Evolutionary conservation across 805 yeast species (phyloP), one percentile per base, ranked within the genome.

Genomic region (Wickerhamomyces xylosicus): DNA sequence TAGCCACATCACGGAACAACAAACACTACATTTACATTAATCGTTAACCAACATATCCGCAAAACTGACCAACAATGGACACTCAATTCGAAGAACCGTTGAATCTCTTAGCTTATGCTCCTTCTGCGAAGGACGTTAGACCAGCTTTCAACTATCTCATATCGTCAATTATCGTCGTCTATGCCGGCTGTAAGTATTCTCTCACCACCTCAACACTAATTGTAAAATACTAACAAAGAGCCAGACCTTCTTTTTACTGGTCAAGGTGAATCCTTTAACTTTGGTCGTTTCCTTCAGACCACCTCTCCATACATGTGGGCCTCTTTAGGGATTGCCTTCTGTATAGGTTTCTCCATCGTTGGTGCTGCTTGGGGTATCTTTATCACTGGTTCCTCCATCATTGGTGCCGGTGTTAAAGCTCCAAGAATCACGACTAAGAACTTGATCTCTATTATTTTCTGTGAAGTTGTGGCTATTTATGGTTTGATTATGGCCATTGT

Each of bases 331-430:
- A 86, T 92, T 46, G 80, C 84, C 14, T 64, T 78, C 37, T 90
- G 98, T 64, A 87, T 94, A 50, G 97, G 97, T 13, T 72, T 92
- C 43, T 80, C 94, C 36, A 97, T 92, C 14, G 81, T 89, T 33
- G 98, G 98, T 31, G 98, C 98, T 14, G 97, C 97, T 5, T 92
- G 98, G 98, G 98, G 98, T 47, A 92, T 92, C 49, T 92, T 90
- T 60, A 74, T 92, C 45, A 90, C 97, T 2, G 98, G 98, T 32
- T 71, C 96, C 1, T 78, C 96, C 21, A 85, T 92, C 50, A 65
- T 92, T 45, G 98, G 98, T 52, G 98, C 98, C 3, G 98, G 98
- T 68, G 97, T 92, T 43, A 85, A 85, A 61, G 92, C 95, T 13
- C 98, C 98, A 38, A 72, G 97, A 59, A 94, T 92, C 58, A 89